Evolutionary conservation across 495 filamentous ascomycete genomes (phyloP).

Genomic region (Durotheca rogersii): DNA sequence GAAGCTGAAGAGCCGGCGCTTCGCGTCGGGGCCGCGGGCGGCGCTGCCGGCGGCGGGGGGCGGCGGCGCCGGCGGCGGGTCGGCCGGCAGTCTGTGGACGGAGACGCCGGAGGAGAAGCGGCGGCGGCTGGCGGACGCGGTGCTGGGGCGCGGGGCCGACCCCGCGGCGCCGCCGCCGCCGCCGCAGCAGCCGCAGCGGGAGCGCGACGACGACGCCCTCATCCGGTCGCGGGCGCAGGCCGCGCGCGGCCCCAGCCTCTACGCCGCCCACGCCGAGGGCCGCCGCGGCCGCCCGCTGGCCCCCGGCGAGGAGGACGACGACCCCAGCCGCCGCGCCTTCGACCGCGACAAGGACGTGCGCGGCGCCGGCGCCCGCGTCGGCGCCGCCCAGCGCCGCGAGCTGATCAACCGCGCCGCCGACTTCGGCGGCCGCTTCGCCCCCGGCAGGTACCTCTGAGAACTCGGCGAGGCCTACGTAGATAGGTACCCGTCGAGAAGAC

Average conservation of each 20-base stretch:
- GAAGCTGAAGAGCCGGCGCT: slow-evolving; percentile 77
- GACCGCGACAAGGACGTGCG: slow-evolving; percentile 95
- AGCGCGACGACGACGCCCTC: slow-evolving; percentile 28
- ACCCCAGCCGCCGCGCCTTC: slow-evolving; percentile 85
- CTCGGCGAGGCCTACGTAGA: too few species aligned
- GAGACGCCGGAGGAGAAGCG: slow-evolving; percentile 90
- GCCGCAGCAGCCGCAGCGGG: not conserved
- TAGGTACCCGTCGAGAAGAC: too few species aligned
- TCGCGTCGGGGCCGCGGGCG: slow-evolving; percentile 62
- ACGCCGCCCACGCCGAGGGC: slow-evolving; percentile 59
- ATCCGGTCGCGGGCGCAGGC: slow-evolving; percentile 45
- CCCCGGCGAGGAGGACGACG: slow-evolving; percentile 69
- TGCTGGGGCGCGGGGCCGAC: slow-evolving; percentile 67
- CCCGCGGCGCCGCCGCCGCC: not conserved
- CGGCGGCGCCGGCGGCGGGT: slow-evolving; percentile 49
- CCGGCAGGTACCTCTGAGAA: slow-evolving; percentile 78
- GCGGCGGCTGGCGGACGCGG: slow-evolving; percentile 74
- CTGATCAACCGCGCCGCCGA: slow-evolving; percentile 77
- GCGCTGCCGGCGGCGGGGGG: not conserved
- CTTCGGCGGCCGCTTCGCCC: slow-evolving; percentile 79
- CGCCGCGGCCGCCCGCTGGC: slow-evolving; percentile 11
- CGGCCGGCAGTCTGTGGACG: slow-evolving; percentile 73
- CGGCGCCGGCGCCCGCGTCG: slow-evolving; percentile 66
- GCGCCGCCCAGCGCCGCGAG: slow-evolving; percentile 71
- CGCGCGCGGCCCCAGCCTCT: slow-evolving; percentile 62